Conservation (phyloP, 2,329 filamentous ascomycete genomes). For the Nemania sp. region DNA sequence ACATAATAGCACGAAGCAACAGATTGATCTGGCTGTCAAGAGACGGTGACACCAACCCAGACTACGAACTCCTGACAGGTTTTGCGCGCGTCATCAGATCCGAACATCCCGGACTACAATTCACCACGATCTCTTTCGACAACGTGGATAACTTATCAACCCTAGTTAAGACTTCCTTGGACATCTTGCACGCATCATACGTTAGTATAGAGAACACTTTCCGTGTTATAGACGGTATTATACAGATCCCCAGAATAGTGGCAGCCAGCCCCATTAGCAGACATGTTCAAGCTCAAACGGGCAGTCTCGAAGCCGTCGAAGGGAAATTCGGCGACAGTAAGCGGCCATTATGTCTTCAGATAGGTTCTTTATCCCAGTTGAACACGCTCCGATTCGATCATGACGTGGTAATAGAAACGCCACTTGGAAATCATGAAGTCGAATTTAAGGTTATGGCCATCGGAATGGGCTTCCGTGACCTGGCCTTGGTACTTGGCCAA, state of each 20-base stretch:
- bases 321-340: constrained; percentile 2
- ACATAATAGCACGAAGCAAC: constrained; percentile 29
- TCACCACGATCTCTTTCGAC: constrained; percentile 31
- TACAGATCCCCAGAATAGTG: constrained; percentile 27
- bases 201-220: constrained; percentile 25
- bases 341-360: constrained; percentile 16
- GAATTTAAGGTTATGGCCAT: constrained; percentile 32
- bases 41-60: constrained; percentile 23
- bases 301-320: constrained; percentile 1
- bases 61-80: constrained; percentile 31
- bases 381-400: constrained; percentile 33
- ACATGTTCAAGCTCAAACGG: constrained; percentile 24
- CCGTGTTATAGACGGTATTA: constrained; percentile 17
- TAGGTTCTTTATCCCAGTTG: constrained; percentile 27
- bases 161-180: constrained; percentile 16
- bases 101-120: constrained; percentile 29
- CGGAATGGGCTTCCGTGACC: constrained; percentile 29
- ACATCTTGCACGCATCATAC: constrained; percentile 13
- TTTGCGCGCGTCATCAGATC: constrained; percentile 32
- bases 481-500: constrained; percentile 24
- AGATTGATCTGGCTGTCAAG: constrained; percentile 31
- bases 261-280: constrained; percentile 25
- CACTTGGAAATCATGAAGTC: constrained; percentile 29
- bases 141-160: neutral
- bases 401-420: constrained; percentile 15